Evolutionary conservation across 2,329 filamentous ascomycete species (phyloP).

Genomic region (Aspergillus pseudotamarii): DNA sequence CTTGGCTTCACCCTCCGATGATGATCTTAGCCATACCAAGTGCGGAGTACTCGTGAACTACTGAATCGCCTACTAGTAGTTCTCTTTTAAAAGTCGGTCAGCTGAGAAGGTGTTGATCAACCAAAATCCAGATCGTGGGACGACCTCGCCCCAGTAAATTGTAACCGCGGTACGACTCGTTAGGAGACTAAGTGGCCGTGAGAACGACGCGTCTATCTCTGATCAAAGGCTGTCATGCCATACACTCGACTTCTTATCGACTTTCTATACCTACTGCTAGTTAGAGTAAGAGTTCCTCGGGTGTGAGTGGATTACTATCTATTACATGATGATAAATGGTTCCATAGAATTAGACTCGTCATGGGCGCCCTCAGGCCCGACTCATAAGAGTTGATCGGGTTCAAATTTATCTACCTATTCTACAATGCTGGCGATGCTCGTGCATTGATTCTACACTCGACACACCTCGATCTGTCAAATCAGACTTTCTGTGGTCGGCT

Average conservation of each 20-base stretch:
- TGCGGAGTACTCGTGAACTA: conserved; percentile 1
- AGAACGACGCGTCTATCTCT: neutral
- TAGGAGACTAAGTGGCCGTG: neutral
- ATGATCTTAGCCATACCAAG: neutral
- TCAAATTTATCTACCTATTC: neutral
- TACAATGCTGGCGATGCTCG: neutral
- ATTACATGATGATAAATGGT: conserved; percentile 1
- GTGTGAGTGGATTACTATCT: neutral
- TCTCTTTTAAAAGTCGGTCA: conserved; percentile 11
- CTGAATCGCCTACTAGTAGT: neutral
- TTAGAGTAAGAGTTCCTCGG: neutral
- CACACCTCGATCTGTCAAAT: neutral
- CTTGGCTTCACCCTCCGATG: neutral
- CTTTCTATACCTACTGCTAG: neutral
- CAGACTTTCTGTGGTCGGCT: neutral
- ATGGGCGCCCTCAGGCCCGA: neutral
- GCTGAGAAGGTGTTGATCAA: conserved; percentile 10
- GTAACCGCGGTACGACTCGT: neutral
- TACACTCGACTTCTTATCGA: neutral
- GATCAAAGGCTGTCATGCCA: neutral
- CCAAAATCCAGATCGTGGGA: conserved; percentile 12
- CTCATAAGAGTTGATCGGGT: neutral
- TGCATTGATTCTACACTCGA: neutral
- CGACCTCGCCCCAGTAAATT: neutral
- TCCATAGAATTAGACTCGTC: neutral